phyloP scores from a whole-genome alignment of 2,329 filamentous ascomycete genomes.

The Colletotrichum lini region DNA sequence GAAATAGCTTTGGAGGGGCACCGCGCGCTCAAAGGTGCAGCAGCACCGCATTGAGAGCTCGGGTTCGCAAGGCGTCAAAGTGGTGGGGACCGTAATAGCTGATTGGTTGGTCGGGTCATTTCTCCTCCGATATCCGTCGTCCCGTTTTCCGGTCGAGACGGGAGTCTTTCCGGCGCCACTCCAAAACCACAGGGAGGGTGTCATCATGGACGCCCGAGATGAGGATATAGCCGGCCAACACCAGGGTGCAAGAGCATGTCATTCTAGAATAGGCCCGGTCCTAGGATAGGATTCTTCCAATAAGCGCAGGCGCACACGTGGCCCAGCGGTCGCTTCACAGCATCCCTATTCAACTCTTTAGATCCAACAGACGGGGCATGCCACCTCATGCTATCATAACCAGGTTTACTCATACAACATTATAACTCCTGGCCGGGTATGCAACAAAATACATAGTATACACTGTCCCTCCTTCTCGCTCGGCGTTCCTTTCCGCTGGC shows the following conservation, averaged over 20 bases:
- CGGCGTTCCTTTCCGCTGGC: background rate
- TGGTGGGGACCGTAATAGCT: background rate
- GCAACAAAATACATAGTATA: constrained; percentile 31
- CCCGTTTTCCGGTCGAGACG: background rate
- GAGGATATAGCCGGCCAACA: no score
- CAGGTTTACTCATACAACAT: constrained; percentile 26
- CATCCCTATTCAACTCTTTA: background rate
- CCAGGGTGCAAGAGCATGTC: background rate
- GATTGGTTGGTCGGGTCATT: constrained; percentile 32
- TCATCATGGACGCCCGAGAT: no score
- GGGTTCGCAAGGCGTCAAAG: constrained; percentile 6
- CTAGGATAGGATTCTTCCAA: background rate
- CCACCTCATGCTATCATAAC: background rate
- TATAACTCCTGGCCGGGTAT: constrained; percentile 17
- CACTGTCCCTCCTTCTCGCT: constrained; percentile 7
- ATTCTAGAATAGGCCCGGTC: background rate
- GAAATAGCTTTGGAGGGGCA: constrained; percentile 41
- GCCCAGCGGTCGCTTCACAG: background rate
- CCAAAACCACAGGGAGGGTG: no score
- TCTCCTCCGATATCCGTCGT: constrained; percentile 1
- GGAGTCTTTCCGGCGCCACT: background rate
- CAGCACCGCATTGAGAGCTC: constrained; percentile 21
- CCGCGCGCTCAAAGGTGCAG: constrained; percentile 33
- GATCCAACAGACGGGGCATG: background rate
- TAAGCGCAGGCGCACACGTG: background rate